Base-by-base conservation (phyloP, 495 filamentous ascomycete genomes). In the Penicillium maclennaniae region DNA sequence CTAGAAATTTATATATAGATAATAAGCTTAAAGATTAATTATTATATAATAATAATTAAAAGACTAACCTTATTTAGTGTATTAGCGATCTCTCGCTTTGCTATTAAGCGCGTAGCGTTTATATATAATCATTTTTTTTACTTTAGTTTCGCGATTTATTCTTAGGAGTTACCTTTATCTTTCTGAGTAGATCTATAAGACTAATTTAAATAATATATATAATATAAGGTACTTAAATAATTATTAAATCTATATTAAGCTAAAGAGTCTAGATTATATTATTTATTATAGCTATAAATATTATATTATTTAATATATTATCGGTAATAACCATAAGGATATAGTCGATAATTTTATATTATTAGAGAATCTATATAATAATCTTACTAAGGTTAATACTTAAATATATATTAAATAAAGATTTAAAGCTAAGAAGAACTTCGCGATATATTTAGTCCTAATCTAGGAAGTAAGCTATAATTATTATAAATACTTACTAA, bases 401-500 rank as follows among this genome's bases (percentile, higher is more conserved):
- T 31, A 49, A 41, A 53, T 58, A 28, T 41, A 25, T n/a, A 6
- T 42, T 28, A 43, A 45, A n/a, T 12, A 56, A 16, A 0, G 31
- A 53, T 20, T 61, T 46, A 57, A n/a, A n/a, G n/a, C n/a, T n/a
- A n/a, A n/a, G n/a, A n/a, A n/a, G n/a, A n/a, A n/a, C n/a, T n/a
- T n/a, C n/a, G n/a, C n/a, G n/a, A n/a, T n/a, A 61, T 56, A 7
- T 50, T 36, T 50, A 60, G 58, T 60, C 38, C 15, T 34, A 1
- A 44, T 60, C 34, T 27, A 60, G 4, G 39, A 56, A 56, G 14
- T 60, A 60, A 17, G 52, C 45, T n/a, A 53, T 56, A 2, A 54
- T 45, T 25, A 53, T 50, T 23, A 61, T 61, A 47, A 61, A 61
- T 14, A 49, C 37, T 41, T 61, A 42, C 4, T 25, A 14, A 47